phyloP scores from a whole-genome alignment of 495 filamentous ascomycete genomes.

The Viridothelium virens region DNA sequence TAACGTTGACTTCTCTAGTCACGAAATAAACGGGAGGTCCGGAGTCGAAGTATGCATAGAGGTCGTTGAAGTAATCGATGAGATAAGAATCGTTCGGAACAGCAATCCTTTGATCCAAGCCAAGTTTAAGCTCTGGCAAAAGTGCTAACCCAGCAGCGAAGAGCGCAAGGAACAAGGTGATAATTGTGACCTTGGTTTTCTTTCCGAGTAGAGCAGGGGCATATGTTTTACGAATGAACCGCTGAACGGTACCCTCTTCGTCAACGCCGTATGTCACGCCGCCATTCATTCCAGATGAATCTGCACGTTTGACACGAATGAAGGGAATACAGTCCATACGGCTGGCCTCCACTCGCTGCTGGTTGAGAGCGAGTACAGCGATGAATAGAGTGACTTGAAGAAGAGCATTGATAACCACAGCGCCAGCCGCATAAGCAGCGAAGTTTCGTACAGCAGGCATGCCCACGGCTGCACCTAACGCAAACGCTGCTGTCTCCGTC shows the following conservation, averaged over 20 bases:
- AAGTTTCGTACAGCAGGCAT: constrained; percentile 98
- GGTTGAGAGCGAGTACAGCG: constrained; percentile 82
- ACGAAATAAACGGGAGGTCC: constrained; percentile 97
- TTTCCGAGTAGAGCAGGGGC: constrained; percentile 73
- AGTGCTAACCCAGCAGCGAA: constrained; percentile 77
- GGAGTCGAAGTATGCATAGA: constrained; percentile 82
- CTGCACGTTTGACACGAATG: constrained; percentile 62
- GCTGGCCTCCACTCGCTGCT: constrained; percentile 72
- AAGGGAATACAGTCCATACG: constrained; percentile 94
- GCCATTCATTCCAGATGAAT: constrained; percentile 41
- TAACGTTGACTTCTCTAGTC: constrained; percentile 69
- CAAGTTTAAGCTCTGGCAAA: constrained; percentile 75
- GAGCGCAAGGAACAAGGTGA: constrained; percentile 77
- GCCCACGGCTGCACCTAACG: constrained; percentile 82
- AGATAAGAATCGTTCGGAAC: constrained; percentile 89
- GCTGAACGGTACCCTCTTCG: constrained; percentile 72
- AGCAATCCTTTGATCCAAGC: constrained; percentile 88
- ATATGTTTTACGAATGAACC: constrained; percentile 81
- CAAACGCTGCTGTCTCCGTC: constrained; percentile 89
- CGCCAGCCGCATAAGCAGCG: constrained; percentile 89
- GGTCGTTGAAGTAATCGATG: constrained; percentile 89
- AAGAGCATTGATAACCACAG: constrained; percentile 92
- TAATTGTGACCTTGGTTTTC: constrained; percentile 63
- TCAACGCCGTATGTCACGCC: constrained; percentile 54
- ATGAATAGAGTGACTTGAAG: constrained; percentile 96